phyloP scores from a whole-genome alignment of 345 rosid genomes.

The Carallia brachiata region DNA sequence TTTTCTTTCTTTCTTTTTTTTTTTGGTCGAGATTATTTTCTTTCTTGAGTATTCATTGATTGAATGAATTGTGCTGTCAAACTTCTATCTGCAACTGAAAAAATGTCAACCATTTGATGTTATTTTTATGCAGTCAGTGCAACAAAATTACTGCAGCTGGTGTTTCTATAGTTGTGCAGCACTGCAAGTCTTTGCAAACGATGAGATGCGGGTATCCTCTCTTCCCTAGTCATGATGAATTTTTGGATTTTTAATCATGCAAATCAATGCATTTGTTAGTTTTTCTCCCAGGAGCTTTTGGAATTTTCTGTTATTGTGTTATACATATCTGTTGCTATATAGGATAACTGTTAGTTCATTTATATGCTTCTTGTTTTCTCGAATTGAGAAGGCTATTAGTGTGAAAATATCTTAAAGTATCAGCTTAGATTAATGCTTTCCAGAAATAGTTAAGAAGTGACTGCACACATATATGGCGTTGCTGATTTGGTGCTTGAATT shows the following conservation, averaged over 20 bases:
- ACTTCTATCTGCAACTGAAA: neutral
- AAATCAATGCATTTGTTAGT: neutral
- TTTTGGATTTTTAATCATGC: neutral
- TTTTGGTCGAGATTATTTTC: neutral
- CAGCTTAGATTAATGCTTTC: too few relatives aligned
- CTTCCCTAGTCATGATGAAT: neutral
- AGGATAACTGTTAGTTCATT: too few relatives aligned
- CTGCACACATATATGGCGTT: too few relatives aligned
- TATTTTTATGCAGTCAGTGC: constrained; percentile 60
- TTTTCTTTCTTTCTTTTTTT: constrained; percentile 4
- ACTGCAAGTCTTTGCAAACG: constrained; percentile 66
- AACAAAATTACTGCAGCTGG: constrained; percentile 55
- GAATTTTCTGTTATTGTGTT: neutral
- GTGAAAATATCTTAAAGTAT: too few relatives aligned
- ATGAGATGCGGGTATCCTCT: constrained; percentile 77
- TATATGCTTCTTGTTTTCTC: too few relatives aligned
- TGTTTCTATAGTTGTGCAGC: constrained; percentile 58
- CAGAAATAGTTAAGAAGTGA: too few relatives aligned
- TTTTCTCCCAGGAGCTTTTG: neutral
- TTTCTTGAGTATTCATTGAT: constrained; percentile 5
- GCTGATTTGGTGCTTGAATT: too few relatives aligned
- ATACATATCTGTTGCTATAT: neutral
- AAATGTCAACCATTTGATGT: neutral
- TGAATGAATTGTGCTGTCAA: neutral
- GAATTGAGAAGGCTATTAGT: too few relatives aligned